These are phyloP conservation scores for Discostella stelligera DNA, from an alignment of 352 stramenopile species.

Conservation along the genomic window DNA sequence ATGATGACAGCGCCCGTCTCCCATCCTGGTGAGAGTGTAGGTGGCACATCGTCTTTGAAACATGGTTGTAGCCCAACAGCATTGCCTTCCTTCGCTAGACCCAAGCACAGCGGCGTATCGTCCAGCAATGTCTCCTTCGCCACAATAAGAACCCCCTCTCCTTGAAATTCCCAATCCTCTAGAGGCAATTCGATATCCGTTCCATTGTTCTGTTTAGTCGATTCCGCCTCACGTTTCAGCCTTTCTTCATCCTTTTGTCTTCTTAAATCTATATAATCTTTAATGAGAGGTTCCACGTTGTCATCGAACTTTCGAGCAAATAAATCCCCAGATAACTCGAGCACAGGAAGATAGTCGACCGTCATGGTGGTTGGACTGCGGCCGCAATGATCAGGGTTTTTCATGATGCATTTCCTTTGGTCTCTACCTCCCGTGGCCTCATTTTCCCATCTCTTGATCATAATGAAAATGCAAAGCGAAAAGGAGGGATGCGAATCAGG, in stretches of 20 bases:
- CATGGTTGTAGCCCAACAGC: conserved; percentile 55
- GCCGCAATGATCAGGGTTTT: conserved; percentile 82
- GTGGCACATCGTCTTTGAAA: conserved; percentile 68
- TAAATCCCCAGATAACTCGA: conserved; percentile 81
- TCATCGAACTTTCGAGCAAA: conserved; percentile 84
- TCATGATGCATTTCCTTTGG: conserved; percentile 82
- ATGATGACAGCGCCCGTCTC: conserved; percentile 76
- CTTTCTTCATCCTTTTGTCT: conserved; percentile 56
- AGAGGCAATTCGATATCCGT: conserved; percentile 20
- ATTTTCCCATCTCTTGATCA: conserved; percentile 75
- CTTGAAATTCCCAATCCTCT: conserved; percentile 60
- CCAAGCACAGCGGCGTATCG: conserved; percentile 67
- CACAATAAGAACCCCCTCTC: conserved; percentile 76
- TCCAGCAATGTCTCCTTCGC: conserved; percentile 70
- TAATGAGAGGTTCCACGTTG: conserved; percentile 63
- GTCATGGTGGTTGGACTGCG: conserved; percentile 83
- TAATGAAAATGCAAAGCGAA: background rate
- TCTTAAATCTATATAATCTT: conserved; percentile 75
- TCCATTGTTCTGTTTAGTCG: conserved; percentile 35
- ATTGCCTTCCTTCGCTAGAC: conserved; percentile 56
- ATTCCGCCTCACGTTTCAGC: conserved; percentile 32
- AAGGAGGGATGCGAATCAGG: background rate
- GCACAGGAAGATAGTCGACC: conserved; percentile 79
- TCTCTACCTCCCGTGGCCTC: conserved; percentile 63
- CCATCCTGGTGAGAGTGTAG: conserved; percentile 63